These are phyloP conservation scores for Solanum sejunctum DNA, from an alignment of 257 asterid species.

Conservation along the genomic window DNA sequence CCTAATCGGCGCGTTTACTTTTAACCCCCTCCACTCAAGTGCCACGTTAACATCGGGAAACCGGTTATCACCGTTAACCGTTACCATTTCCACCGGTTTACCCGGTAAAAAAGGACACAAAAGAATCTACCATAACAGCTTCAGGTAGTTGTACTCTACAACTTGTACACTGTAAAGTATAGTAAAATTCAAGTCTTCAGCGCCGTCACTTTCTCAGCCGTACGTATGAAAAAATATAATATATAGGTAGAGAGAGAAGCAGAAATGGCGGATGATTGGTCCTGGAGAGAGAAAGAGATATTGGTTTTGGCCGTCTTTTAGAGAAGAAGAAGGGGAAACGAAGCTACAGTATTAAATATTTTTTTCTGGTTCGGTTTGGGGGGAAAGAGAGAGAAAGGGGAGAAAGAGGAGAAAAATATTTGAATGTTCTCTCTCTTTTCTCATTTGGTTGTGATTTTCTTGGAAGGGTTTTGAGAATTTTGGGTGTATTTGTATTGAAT, in stretches of 20 bases:
- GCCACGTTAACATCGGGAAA: background rate
- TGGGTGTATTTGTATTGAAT: background rate
- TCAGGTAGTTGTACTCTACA: background rate
- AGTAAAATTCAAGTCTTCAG: background rate
- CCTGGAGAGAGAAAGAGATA: background rate
- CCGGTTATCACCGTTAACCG: background rate
- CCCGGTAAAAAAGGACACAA: background rate
- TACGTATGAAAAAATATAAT: background rate
- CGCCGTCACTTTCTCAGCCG: background rate
- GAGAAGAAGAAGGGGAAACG: background rate
- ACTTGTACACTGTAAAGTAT: background rate
- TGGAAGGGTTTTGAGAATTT: background rate
- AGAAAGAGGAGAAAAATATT: background rate
- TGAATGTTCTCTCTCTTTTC: background rate
- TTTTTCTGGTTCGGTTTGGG: background rate
- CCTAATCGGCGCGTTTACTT: too few species aligned
- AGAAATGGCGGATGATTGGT: background rate
- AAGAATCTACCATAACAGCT: background rate
- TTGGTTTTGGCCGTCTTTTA: background rate
- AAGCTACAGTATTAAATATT: background rate
- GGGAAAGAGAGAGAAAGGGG: background rate
- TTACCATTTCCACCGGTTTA: background rate
- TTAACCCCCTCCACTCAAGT: too few species aligned
- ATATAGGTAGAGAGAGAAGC: background rate
- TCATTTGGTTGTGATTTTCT: background rate